Conservation (phyloP, 164 flowering plant species). For the Brasenia schreberi region DNA sequence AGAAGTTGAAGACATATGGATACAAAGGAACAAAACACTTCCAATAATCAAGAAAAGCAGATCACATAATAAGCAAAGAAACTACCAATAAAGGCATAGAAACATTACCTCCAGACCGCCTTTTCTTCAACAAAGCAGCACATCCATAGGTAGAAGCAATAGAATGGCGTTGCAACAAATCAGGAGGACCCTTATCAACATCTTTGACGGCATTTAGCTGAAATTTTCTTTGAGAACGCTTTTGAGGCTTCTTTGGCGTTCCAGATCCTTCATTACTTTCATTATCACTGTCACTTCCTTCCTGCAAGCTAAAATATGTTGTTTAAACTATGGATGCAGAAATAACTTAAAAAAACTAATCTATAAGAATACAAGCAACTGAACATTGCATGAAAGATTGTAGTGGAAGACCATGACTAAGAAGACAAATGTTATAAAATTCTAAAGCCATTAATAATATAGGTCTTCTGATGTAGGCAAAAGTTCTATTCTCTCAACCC, state of each 20-base stretch:
- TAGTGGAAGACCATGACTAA: no score
- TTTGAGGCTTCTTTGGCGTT: slow-evolving; percentile 38
- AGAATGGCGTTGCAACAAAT: slow-evolving; percentile 25
- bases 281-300: slow-evolving; percentile 63
- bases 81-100: background rate
- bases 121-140: slow-evolving; percentile 53
- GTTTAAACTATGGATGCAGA: background rate
- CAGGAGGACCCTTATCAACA: slow-evolving; percentile 20
- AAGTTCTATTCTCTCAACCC: no score
- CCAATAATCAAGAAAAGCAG: no score
- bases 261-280: slow-evolving; percentile 60
- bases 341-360: no score
- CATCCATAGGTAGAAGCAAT: slow-evolving; percentile 47
- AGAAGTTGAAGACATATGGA: no score
- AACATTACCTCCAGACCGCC: slow-evolving; percentile 48
- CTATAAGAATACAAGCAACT: no score
- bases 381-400: no score
- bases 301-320: slow-evolving; percentile 24
- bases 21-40: no score
- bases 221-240: slow-evolving; percentile 43
- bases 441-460: no score
- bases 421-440: no score
- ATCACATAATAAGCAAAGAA: no score
- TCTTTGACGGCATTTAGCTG: slow-evolving; percentile 28
- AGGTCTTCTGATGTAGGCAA: no score